Conservation (phyloP, 106 monocot species). For the Triglochin maritima region DNA sequence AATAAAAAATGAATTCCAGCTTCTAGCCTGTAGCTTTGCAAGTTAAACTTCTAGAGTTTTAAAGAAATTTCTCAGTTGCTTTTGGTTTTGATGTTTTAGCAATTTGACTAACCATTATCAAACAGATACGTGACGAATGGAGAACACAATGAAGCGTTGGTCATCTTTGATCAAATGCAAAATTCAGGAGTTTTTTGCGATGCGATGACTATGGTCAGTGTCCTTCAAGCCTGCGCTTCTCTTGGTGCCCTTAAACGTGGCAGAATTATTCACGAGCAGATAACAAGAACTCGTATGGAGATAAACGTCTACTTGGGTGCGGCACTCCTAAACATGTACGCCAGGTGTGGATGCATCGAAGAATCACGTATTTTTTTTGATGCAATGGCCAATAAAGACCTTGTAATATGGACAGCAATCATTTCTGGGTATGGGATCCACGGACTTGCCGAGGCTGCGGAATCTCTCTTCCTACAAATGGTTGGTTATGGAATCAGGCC, state of each 20-base stretch:
- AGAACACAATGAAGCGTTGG: slow-evolving; percentile 15
- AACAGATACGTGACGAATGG: slow-evolving; percentile 22
- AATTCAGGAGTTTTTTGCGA: slow-evolving; percentile 16
- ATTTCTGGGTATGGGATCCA: slow-evolving; percentile 41
- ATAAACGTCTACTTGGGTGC: slow-evolving; percentile 23
- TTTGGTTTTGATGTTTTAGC: background rate
- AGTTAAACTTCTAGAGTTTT: too few species aligned
- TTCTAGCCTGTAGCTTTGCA: too few species aligned
- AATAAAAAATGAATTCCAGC: too few species aligned
- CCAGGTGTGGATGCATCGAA: slow-evolving; percentile 26
- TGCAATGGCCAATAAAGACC: slow-evolving; percentile 19
- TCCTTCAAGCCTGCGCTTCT: slow-evolving; percentile 34
- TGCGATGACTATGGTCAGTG: slow-evolving; percentile 33
- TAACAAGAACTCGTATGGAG: slow-evolving; percentile 6
- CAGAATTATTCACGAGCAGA: slow-evolving; percentile 24
- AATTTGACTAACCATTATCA: background rate
- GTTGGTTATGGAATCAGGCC: slow-evolving; percentile 22
- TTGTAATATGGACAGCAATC: slow-evolving; percentile 33
- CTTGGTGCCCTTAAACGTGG: slow-evolving; percentile 32
- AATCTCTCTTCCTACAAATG: slow-evolving; percentile 30
- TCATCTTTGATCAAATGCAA: slow-evolving; percentile 28
- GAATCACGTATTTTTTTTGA: slow-evolving; percentile 24
- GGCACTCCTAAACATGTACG: slow-evolving; percentile 38
- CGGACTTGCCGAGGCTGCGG: slow-evolving; percentile 30
- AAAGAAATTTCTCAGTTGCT: too few species aligned